A percentile compares a stretch with the other conserved stretches of the same genome.
Conservation (phyloP, 192 early-diverging fungal genomes). For the Backusella psychrophila region DNA sequence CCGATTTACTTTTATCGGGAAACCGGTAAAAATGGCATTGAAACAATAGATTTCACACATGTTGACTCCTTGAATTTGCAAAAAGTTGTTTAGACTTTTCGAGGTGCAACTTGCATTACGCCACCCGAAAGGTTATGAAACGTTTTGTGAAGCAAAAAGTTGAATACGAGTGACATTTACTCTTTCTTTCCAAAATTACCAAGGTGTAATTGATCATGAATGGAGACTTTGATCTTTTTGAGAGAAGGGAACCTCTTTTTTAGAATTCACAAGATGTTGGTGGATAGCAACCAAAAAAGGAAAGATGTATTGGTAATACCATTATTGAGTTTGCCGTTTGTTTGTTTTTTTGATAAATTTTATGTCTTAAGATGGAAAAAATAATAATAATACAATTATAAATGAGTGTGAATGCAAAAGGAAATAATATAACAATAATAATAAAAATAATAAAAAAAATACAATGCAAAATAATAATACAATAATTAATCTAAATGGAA, state of each 20-base stretch:
- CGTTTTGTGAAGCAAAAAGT: background rate
- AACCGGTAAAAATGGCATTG: background rate
- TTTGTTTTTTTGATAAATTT: background rate
- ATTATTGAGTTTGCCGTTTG: background rate
- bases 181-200: background rate
- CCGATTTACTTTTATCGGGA: background rate
- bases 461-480: constrained; percentile 1
- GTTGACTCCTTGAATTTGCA: background rate
- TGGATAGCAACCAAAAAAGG: background rate
- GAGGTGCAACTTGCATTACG: background rate
- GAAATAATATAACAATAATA: background rate
- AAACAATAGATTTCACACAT: background rate
- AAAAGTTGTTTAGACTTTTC: background rate
- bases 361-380: background rate
- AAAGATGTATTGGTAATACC: background rate
- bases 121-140: background rate
- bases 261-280: background rate
- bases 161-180: background rate
- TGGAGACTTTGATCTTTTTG: background rate
- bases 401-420: background rate
- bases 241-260: background rate
- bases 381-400: background rate
- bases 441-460: background rate
- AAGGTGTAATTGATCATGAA: background rate
- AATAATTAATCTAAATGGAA: background rate